Evolutionary conservation across 257 asterid genomes (phyloP).

Genomic region (Capsicum baccatum): DNA sequence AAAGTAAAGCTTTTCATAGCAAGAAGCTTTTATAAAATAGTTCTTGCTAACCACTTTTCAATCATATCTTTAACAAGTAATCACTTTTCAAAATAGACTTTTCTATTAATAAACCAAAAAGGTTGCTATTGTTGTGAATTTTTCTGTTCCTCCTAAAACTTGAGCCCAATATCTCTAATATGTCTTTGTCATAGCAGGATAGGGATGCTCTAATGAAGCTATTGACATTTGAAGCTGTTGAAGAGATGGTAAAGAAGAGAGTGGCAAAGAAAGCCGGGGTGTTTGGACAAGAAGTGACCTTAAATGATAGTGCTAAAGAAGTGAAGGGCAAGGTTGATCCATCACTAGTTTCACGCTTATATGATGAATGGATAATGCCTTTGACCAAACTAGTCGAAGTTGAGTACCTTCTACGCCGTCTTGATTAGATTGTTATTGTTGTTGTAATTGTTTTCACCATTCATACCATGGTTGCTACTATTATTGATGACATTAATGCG

Average conservation of each 20-base stretch:
- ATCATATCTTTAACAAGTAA: no score
- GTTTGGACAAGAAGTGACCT: conserved; percentile 73
- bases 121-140: no score
- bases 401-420: conserved; percentile 80
- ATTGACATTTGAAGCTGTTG: conserved; percentile 73
- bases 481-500: no score
- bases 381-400: conserved; percentile 79
- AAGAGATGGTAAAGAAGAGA: conserved; percentile 71
- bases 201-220: conserved; percentile 71
- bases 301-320: conserved; percentile 37
- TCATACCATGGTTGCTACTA: not conserved
- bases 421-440: conserved; percentile 31
- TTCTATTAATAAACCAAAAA: no score
- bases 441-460: not conserved
- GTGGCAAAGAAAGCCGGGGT: conserved; percentile 77
- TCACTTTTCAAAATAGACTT: no score
- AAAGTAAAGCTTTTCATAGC: no score
- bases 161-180: no score
- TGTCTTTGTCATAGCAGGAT: conserved; percentile 52
- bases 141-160: no score
- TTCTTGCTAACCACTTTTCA: no score
- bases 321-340: conserved; percentile 72
- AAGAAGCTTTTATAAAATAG: no score
- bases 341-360: conserved; percentile 52
- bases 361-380: conserved; percentile 85